Base-by-base conservation (phyloP, 148 eudicot genomes). In the Persicaria maculosa region DNA sequence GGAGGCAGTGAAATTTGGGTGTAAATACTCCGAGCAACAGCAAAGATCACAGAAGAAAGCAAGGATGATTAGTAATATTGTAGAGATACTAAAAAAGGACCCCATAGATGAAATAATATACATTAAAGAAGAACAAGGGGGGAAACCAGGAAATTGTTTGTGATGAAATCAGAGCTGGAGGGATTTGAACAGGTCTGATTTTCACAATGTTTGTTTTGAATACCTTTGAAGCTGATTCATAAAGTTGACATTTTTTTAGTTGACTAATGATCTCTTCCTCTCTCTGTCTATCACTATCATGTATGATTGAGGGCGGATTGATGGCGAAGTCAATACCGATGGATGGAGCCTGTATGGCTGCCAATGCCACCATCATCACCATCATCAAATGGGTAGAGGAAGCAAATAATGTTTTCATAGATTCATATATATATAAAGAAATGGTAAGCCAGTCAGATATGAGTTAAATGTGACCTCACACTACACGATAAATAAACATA, bases 1-100 rank as follows among this genome's bases (percentile, higher is more conserved):
- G 0, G 96, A 83, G 50, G 87, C 93, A 2, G 86, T 87, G 81
- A 78, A 90, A 76, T 85, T 88, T 6, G 91, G 93, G 61, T 80
- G 69, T 17, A 81, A 47, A 45, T 76, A 80, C 44, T 84, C 83
- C 6, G 77, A 52, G 20, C 62, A 86, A 47, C 76, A 86, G 44
- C 77, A 57, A 48, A 69, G 55, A 20, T 80, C 77, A 7, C 74
- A 76, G 48, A 76, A 78, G 25, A 83, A 47, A 53, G 78, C 20
- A 46, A 80, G 69, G 75, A 75, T 10, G 75, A 76, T 68, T 46
- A 83, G 48, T 68, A 80, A 50, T 16, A 82, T 9, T 53, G 80
- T 50, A 46, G 44, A 16, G 74, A 82, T 73, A 58, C 20, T 59
- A 4, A 80, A 78, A 19, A 79, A 79, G 17, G 79, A 81, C 71